Base-by-base conservation (phyloP, 164 flowering plant genomes). In the Houttuynia cordata region DNA sequence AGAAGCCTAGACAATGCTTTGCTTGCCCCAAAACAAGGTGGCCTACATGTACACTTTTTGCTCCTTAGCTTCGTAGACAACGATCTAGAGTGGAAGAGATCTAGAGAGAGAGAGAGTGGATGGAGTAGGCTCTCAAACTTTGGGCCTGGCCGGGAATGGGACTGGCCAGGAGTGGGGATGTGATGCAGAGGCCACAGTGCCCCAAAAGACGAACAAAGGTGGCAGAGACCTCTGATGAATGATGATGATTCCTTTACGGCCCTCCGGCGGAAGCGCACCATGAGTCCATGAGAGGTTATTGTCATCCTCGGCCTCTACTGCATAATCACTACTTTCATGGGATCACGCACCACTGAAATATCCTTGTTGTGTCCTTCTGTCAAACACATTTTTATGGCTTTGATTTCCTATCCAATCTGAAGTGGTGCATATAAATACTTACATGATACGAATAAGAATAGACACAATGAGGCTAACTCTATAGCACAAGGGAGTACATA, bases 201-300 rank as follows among this genome's bases (percentile, higher is more conserved):
- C 56, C 56, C 55, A 52, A 52, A 52, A 52, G 55, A 52, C n/a
- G 55, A 52, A 52, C 55, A n/a, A 45, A 45, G 23, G 22, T 10
- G 22, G 56, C 24, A 4, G 24, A 20, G 24, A 20, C 17, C 14
- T 56, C 12, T n/a, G 58, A 24, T 56, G 40, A 37, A 37, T n/a
- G 45, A 30, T 57, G 25, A 24, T 57, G 20, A 18, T 17, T 37
- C 59, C 59, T 59, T n/a, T 59, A 42, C 61, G 61, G 61, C 34
- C 57, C 60, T 57, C 60, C 60, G 25, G 61, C 20, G 61, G 24
- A n/a, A n/a, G n/a, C n/a, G n/a, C n/a, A n/a, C n/a, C n/a, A n/a
- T n/a, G n/a, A n/a, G n/a, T n/a, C n/a, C n/a, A n/a, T n/a, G n/a
- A n/a, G 18, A 21, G 18, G 61, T 59, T 40, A 0, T 51, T 59